These are phyloP conservation scores for Fusarium poae DNA, from an alignment of 2,329 filamentous ascomycete species.

Conservation along the genomic window DNA sequence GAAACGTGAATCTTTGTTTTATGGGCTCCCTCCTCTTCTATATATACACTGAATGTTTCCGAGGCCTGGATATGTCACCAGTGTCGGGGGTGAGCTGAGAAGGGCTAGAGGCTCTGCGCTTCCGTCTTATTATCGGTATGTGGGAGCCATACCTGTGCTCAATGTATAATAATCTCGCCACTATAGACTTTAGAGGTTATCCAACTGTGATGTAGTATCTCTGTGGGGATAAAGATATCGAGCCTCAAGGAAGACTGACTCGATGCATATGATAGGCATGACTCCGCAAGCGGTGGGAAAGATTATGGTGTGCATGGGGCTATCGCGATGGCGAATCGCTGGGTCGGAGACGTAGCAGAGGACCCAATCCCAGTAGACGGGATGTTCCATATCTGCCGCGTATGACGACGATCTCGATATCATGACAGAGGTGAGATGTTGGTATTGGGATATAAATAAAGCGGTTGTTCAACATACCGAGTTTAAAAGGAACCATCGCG, in stretches of 20 bases:
- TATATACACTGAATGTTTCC: not conserved
- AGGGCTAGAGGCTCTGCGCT: not conserved
- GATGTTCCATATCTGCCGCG: not conserved
- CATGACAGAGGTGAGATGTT: not conserved
- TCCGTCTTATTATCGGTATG: not conserved
- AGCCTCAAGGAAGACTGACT: not conserved
- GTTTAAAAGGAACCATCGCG: not conserved
- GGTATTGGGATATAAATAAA: not conserved
- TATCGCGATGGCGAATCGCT: not conserved
- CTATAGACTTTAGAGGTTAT: not conserved
- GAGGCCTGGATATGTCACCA: not conserved
- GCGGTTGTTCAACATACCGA: not conserved
- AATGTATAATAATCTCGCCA: not conserved
- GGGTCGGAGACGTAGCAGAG: not conserved
- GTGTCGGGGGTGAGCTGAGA: not conserved
- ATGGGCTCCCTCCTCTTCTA: not conserved
- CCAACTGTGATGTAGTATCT: not conserved
- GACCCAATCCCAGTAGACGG: not conserved
- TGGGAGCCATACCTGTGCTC: not conserved
- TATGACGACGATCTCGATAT: not conserved
- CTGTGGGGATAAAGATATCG: not conserved
- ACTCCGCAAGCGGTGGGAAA: not conserved
- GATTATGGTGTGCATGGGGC: not conserved
- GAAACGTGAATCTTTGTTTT: slow-evolving; percentile 9
- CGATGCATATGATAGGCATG: not conserved